Base-by-base conservation (phyloP, 805 yeast genomes). In the Cyberlindnera xylosilytica region DNA sequence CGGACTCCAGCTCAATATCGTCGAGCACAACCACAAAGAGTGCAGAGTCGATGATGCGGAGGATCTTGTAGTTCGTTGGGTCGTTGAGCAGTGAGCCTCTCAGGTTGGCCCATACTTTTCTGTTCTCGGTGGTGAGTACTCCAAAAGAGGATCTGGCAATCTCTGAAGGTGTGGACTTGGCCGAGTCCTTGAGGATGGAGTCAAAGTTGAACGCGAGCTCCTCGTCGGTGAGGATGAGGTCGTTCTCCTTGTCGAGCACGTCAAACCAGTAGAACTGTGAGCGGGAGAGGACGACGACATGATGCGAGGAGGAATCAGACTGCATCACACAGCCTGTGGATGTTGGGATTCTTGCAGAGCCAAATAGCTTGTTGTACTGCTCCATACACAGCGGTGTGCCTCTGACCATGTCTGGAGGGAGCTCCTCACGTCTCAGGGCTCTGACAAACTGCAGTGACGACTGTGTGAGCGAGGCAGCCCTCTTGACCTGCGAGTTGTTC, bases 261-360 rank as follows among this genome's bases (percentile, higher is more conserved):
- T 89, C 96, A 60, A 89, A 89, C 96, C 97, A 89, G 65, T 89
- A 89, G 62, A 88, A 87, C 63, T 89, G 96, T 2, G 95, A 85
- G 56, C 85, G 81, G 48, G 87, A 81, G 61, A 87, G 66, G 13
- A 89, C 90, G 9, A 88, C 82, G 28, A 89, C 79, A 62, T 89
- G 97, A 55, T 80, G 84, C 2, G 93, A 80, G 9, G 79, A 69
- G 7, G 72, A 60, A 62, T 87, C 96, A 1, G 87, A 76, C 63
- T 88, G 96, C 81, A 89, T 79, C 42, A 85, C 78, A 62, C 97
- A 89, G 3, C 95, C 95, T 2, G 77, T 72, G 18, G 74, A 72
- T 1, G 93, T 83, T 36, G 97, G 96, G 48, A 89, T 83, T 59
- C 97, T 72, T 3, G 95, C 76, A 20, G 95, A 81, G 2, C 96